These are phyloP conservation scores for Cryptococcus sp. DNA, from an alignment of 1,284 basidiomycete species.

Conservation along the genomic window DNA sequence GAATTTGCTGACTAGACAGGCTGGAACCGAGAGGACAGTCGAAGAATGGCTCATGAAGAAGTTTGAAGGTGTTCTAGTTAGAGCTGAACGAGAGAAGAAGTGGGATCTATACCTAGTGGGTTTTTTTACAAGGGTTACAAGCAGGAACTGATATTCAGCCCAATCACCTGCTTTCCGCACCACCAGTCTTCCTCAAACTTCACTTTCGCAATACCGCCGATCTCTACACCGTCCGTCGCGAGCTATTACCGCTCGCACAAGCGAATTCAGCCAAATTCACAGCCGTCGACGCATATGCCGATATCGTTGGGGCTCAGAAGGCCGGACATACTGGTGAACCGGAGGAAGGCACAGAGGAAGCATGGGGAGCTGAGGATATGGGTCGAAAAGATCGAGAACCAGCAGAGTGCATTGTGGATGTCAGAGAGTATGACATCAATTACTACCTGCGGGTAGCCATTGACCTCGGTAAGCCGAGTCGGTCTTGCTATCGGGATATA, in stretches of 20 bases:
- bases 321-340: conserved; percentile 60
- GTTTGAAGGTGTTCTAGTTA: conserved; percentile 80
- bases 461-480: conserved; percentile 64
- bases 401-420: conserved; percentile 84
- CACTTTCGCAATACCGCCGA: conserved; percentile 91
- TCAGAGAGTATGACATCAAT: conserved; percentile 94
- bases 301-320: conserved; percentile 78
- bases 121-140: conserved; percentile 1
- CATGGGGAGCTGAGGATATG: conserved; percentile 57
- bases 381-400: conserved; percentile 67
- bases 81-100: conserved; percentile 75
- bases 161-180: conserved; percentile 92
- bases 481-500: background rate
- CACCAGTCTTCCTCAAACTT: conserved; percentile 80
- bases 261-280: conserved; percentile 90
- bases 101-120: conserved; percentile 80
- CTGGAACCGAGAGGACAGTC: conserved; percentile 79
- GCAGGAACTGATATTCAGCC: conserved; percentile 51
- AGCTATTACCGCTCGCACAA: conserved; percentile 82
- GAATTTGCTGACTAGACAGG: conserved; percentile 50
- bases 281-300: conserved; percentile 96
- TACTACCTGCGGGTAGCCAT: conserved; percentile 98
- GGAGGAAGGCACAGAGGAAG: conserved; percentile 15
- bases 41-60: conserved; percentile 96
- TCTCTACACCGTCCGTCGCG: conserved; percentile 78